These are phyloP conservation scores for Pleurotus platypus DNA, from an alignment of 768 basidiomycete genomes.

Conservation along the genomic window DNA sequence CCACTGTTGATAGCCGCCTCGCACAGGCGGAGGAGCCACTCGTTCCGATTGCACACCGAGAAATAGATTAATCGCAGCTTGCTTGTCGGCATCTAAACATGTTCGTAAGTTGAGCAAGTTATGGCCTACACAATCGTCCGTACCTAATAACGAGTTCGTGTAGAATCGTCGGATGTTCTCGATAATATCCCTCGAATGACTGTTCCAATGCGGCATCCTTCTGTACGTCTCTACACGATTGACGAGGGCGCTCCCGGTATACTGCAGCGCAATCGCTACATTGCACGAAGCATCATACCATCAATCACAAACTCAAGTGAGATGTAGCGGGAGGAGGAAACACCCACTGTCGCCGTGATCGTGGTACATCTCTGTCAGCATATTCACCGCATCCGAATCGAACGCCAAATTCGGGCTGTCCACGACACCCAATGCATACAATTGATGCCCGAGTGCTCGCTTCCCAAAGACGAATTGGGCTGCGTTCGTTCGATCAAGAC, in stretches of 20 bases:
- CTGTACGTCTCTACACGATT: slow-evolving; percentile 96
- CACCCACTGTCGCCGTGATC: slow-evolving; percentile 91
- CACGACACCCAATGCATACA: slow-evolving; percentile 91
- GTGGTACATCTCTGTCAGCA: slow-evolving; percentile 98
- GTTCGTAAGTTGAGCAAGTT: no score
- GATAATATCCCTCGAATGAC: slow-evolving; percentile 93
- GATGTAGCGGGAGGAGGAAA: neutral
- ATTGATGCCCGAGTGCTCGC: slow-evolving; percentile 89
- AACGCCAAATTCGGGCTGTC: slow-evolving; percentile 82
- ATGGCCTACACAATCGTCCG: neutral
- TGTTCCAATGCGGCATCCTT: slow-evolving; percentile 95
- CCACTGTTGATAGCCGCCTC: slow-evolving; percentile 84
- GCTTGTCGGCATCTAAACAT: slow-evolving; percentile 86
- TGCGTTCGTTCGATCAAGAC: slow-evolving; percentile 93
- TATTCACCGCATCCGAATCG: slow-evolving; percentile 92
- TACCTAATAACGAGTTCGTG: slow-evolving; percentile 88
- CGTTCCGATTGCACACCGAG: slow-evolving; percentile 69
- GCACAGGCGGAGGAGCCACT: slow-evolving; percentile 44
- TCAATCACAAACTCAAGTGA: neutral
- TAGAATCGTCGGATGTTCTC: slow-evolving; percentile 95
- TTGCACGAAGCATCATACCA: slow-evolving; percentile 3
- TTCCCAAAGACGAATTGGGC: slow-evolving; percentile 97
- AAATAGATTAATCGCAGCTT: slow-evolving; percentile 96
- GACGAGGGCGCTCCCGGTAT: slow-evolving; percentile 94
- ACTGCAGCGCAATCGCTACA: slow-evolving; percentile 89